A percentile compares a stretch with the other conserved stretches of the same genome.
Evolutionary conservation across 2,329 filamentous ascomycete genomes (phyloP).

Genomic region (Penicillium sp.): DNA sequence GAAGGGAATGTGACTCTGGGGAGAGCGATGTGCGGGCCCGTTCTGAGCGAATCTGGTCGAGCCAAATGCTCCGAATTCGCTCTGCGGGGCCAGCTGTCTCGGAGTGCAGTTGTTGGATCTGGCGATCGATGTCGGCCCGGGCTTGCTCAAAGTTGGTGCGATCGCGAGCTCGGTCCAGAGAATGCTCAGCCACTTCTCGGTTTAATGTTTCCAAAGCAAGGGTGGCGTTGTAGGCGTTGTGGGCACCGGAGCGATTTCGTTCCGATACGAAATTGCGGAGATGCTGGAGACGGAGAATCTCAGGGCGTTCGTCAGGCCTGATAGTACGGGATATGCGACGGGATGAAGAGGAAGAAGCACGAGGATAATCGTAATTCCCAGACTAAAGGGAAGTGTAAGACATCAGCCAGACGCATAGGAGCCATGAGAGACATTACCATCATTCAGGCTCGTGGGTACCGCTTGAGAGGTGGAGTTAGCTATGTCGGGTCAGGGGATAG

Average conservation of each 20-base stretch:
- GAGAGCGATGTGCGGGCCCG: conserved; percentile 8
- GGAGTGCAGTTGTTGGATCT: conserved; percentile 21
- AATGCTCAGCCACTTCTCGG: conserved; percentile 36
- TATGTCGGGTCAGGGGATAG: background rate
- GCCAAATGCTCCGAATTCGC: conserved; percentile 12
- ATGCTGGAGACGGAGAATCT: conserved; percentile 31
- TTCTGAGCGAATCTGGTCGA: conserved; percentile 12
- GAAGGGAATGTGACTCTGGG: conserved; percentile 8
- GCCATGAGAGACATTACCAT: conserved; percentile 22
- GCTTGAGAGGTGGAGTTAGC: background rate
- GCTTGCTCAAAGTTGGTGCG: conserved; percentile 25
- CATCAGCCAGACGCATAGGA: conserved; percentile 4
- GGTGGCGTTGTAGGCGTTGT: conserved; percentile 26
- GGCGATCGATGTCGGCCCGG: conserved; percentile 24
- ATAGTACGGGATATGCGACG: conserved; percentile 23
- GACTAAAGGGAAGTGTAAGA: conserved; percentile 30
- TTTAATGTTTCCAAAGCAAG: conserved; percentile 40
- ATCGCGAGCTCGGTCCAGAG: conserved; percentile 24
- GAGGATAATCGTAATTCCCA: conserved; percentile 43
- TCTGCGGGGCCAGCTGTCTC: conserved; percentile 4
- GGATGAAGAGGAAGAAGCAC: conserved; percentile 37
- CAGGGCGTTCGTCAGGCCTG: conserved; percentile 23
- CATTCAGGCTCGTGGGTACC: conserved; percentile 8
- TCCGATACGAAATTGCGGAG: conserved; percentile 40
- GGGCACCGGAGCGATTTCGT: conserved; percentile 28